Conservation (phyloP, 306 rosid genomes). For the Coriaria nepalensis region DNA sequence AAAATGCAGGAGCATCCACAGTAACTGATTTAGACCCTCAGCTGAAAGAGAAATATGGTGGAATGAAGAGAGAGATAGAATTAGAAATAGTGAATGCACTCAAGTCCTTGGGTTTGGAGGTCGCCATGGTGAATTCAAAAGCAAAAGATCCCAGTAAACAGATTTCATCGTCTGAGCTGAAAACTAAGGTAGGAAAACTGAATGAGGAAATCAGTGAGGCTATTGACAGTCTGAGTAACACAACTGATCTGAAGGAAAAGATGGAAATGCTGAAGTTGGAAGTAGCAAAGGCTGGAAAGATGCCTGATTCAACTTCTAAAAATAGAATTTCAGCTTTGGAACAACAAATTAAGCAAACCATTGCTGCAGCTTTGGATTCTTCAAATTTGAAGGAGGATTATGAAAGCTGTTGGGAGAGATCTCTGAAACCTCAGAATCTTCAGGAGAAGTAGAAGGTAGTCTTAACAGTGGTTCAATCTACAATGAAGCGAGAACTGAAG, state of each 20-base stretch:
- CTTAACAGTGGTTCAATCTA: slow-evolving; percentile 15
- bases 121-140: slow-evolving; percentile 22
- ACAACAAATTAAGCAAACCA: slow-evolving; percentile 49
- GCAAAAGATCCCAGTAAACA: slow-evolving; percentile 17
- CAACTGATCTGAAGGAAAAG: slow-evolving; percentile 50
- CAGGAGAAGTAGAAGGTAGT: slow-evolving; percentile 19
- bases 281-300: slow-evolving; percentile 51
- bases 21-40: slow-evolving; percentile 37
- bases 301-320: slow-evolving; percentile 41
- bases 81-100: slow-evolving; percentile 38
- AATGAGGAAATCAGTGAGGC: slow-evolving; percentile 32
- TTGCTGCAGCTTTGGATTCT: slow-evolving; percentile 43
- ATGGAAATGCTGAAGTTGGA: slow-evolving; percentile 52
- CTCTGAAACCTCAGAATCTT: slow-evolving; percentile 24
- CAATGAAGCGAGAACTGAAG: slow-evolving; percentile 24
- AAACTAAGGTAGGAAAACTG: slow-evolving; percentile 36
- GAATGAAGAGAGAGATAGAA: slow-evolving; percentile 46
- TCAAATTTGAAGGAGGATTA: slow-evolving; percentile 52
- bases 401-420: slow-evolving; percentile 41
- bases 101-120: slow-evolving; percentile 45
- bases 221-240: slow-evolving; percentile 32
- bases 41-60: slow-evolving; percentile 39
- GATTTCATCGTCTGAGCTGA: slow-evolving; percentile 23
- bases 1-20: slow-evolving; percentile 29
- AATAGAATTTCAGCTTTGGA: slow-evolving; percentile 50